Evolutionary conservation across 495 filamentous ascomycete genomes (phyloP).

Genomic region (Saxophila tyrrhenica): DNA sequence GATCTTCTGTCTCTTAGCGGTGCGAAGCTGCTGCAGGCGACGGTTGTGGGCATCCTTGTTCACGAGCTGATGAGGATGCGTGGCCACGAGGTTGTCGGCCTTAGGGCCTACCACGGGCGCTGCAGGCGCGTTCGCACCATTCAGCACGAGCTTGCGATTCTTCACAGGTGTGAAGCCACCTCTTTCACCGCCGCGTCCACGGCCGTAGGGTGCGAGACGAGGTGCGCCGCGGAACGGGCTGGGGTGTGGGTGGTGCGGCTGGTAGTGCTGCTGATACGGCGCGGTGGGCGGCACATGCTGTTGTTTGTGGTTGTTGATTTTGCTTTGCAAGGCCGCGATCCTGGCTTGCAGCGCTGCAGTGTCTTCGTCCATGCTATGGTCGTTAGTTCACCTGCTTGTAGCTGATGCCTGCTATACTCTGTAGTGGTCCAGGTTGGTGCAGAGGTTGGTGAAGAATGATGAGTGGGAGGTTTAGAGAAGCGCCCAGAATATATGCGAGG

Average conservation of each 20-base stretch:
- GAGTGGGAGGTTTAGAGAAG: too few species aligned
- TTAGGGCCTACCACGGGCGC: slow-evolving; percentile 58
- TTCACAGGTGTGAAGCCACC: slow-evolving; percentile 35
- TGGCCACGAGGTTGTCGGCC: slow-evolving; percentile 37
- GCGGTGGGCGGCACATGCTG: slow-evolving; percentile 3
- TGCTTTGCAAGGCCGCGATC: slow-evolving; percentile 19
- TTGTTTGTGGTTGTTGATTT: slow-evolving; percentile 17
- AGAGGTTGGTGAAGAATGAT: neutral
- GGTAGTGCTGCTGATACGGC: neutral
- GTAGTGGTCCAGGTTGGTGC: too few species aligned
- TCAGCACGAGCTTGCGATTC: slow-evolving; percentile 64
- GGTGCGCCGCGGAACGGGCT: neutral
- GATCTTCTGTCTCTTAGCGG: slow-evolving; percentile 28
- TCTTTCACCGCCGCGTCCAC: slow-evolving; percentile 8
- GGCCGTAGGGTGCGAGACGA: slow-evolving; percentile 19
- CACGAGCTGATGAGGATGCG: slow-evolving; percentile 57
- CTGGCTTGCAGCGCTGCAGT: slow-evolving; percentile 13
- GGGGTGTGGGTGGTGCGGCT: neutral
- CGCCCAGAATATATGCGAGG: too few species aligned
- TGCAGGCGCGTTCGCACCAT: slow-evolving; percentile 34
- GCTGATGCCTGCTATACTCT: neutral
- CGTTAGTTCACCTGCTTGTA: neutral
- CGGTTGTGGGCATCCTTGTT: slow-evolving; percentile 70
- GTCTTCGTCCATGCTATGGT: slow-evolving; percentile 11
- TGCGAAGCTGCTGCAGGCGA: slow-evolving; percentile 50